A percentile compares a stretch with the other conserved stretches of the same genome.
phyloP scores from a whole-genome alignment of 306 rosid species.

The Cyamopsis tetragonoloba region DNA sequence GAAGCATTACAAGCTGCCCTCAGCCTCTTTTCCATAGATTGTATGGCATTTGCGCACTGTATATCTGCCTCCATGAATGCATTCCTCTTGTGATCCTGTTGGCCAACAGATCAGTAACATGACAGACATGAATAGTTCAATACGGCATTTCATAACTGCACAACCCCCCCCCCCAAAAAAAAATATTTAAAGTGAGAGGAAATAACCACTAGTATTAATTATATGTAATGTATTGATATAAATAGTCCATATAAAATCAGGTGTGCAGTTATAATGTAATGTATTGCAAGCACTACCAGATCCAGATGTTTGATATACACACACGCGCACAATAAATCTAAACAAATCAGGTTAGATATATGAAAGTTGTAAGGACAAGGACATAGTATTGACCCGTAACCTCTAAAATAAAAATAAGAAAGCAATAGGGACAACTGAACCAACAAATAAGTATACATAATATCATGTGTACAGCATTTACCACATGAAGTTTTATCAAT shows the following conservation, averaged over 20 bases:
- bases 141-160: too few species aligned
- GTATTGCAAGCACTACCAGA: too few species aligned
- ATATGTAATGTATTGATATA: too few species aligned
- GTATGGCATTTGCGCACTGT: slow-evolving; percentile 74
- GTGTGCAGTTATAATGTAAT: too few species aligned
- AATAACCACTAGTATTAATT: too few species aligned
- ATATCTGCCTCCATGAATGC: slow-evolving; percentile 89
- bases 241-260: too few species aligned
- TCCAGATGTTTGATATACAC: too few species aligned
- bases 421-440: not conserved
- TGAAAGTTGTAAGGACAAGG: too few species aligned
- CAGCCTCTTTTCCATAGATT: slow-evolving; percentile 84
- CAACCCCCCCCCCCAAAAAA: not conserved
- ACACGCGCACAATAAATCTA: too few species aligned
- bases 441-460: not conserved
- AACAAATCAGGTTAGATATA: too few species aligned
- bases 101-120: slow-evolving; percentile 30
- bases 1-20: slow-evolving; percentile 88
- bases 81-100: slow-evolving; percentile 79
- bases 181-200: too few species aligned
- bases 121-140: not conserved
- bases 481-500: not conserved
- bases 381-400: too few species aligned
- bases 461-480: not conserved
- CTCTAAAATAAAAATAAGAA: not conserved